A percentile compares a stretch with the other conserved stretches of the same genome.
These are phyloP conservation scores for Delphinella strobiligena DNA, from an alignment of 2,329 filamentous ascomycete genomes.

Conservation along the genomic window DNA sequence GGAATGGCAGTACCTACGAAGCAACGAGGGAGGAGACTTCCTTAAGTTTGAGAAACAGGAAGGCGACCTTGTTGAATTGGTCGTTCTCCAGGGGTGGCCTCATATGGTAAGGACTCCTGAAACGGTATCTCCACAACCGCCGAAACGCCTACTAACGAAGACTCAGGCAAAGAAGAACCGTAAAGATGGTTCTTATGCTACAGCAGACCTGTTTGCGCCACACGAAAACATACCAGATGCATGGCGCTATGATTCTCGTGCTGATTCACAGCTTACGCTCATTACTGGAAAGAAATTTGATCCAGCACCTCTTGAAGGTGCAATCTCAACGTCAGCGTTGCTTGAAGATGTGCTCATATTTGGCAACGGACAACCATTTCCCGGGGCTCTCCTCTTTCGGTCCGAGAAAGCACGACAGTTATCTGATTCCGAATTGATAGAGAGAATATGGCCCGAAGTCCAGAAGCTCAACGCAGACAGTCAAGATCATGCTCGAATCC, in stretches of 20 bases:
- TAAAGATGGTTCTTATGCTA: slow-evolving; percentile 48
- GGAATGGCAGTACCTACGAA: slow-evolving; percentile 51
- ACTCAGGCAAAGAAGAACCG: slow-evolving; percentile 41
- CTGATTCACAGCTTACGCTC: slow-evolving; percentile 50
- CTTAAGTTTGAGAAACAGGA: slow-evolving; percentile 37
- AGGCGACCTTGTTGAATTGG: slow-evolving; percentile 38
- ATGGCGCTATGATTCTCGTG: slow-evolving; percentile 51
- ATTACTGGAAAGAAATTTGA: slow-evolving; percentile 60
- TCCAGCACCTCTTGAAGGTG: slow-evolving; percentile 47
- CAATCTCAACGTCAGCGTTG: slow-evolving; percentile 31
- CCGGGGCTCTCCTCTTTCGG: slow-evolving; percentile 45
- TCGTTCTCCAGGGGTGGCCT: slow-evolving; percentile 46
- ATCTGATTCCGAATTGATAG: slow-evolving; percentile 27
- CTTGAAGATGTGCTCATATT: slow-evolving; percentile 49
- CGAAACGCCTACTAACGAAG: background rate
- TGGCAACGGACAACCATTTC: slow-evolving; percentile 43
- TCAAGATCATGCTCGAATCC: slow-evolving; percentile 40
- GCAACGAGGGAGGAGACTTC: slow-evolving; percentile 20
- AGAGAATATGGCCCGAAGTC: slow-evolving; percentile 31
- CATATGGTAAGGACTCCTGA: slow-evolving; percentile 25
- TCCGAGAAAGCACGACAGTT: slow-evolving; percentile 16
- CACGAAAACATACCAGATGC: slow-evolving; percentile 41
- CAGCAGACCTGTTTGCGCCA: slow-evolving; percentile 48
- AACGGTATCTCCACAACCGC: background rate
- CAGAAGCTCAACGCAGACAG: slow-evolving; percentile 36